These are phyloP conservation scores for Starmerella floris DNA, from an alignment of 805 yeast genomes.

Conservation along the genomic window DNA sequence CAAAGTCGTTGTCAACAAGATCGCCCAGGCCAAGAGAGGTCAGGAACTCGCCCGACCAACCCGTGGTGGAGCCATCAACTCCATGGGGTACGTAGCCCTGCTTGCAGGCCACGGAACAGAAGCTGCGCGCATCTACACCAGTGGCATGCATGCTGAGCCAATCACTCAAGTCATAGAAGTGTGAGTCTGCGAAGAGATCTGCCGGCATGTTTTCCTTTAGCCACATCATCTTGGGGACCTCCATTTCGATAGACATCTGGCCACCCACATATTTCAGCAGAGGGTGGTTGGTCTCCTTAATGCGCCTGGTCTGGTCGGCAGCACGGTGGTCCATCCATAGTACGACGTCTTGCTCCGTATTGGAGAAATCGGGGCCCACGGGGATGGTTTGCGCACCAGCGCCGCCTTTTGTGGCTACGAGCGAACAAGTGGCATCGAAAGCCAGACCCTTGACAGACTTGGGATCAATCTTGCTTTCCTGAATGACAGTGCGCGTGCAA, in stretches of 20 bases:
- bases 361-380: constrained; percentile 81
- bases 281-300: constrained; percentile 68
- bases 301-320: constrained; percentile 58
- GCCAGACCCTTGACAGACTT: constrained; percentile 70
- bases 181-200: constrained; percentile 42
- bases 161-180: constrained; percentile 88
- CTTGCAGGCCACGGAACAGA: constrained; percentile 84
- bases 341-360: constrained; percentile 65
- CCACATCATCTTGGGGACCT: constrained; percentile 94
- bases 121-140: constrained; percentile 72
- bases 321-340: constrained; percentile 99
- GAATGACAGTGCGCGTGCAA: constrained; percentile 62
- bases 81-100: constrained; percentile 91
- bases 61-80: constrained; percentile 69
- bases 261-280: constrained; percentile 91
- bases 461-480: constrained; percentile 63
- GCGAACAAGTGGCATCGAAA: constrained; percentile 93
- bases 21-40: constrained; percentile 58
- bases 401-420: constrained; percentile 51
- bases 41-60: constrained; percentile 82
- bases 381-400: constrained; percentile 62
- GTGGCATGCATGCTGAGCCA: constrained; percentile 86
- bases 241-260: constrained; percentile 96
- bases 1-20: constrained; percentile 60
- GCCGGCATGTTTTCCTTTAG: constrained; percentile 69